Evolutionary conservation across 768 basidiomycete species (phyloP).

Genomic region (Suillus subaureus): DNA sequence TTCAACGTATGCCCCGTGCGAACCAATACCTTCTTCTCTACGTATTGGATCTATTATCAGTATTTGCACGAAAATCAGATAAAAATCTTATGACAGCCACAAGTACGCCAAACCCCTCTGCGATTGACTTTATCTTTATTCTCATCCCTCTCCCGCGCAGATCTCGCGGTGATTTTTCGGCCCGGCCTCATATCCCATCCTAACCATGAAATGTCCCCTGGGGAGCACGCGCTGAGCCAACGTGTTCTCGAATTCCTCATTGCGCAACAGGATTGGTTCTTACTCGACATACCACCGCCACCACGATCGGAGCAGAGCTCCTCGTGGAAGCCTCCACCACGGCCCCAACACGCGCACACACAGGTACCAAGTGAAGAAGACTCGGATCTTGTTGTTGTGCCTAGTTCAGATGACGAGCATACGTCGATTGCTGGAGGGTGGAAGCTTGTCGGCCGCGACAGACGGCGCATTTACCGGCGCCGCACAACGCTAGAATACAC

Average conservation of each 20-base stretch:
- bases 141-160: conserved; percentile 38
- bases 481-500: conserved; percentile 56
- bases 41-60: conserved; percentile 92
- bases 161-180: conserved; percentile 96
- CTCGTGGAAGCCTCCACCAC: conserved; percentile 29
- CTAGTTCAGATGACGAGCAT: conserved; percentile 52
- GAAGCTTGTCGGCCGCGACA: conserved; percentile 49
- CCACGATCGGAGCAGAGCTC: conserved; percentile 38
- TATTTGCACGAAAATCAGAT: conserved; percentile 89
- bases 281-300: conserved; percentile 83
- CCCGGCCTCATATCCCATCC: conserved; percentile 93
- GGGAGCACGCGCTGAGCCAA: conserved; percentile 87
- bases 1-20: conserved; percentile 79
- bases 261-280: conserved; percentile 94
- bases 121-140: conserved; percentile 6
- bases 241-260: conserved; percentile 94
- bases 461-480: conserved; percentile 50
- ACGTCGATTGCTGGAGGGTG: conserved; percentile 50
- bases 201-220: conserved; percentile 80
- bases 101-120: conserved; percentile 55
- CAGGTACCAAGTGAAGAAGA: conserved; percentile 37
- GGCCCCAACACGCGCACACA: conserved; percentile 12
- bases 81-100: conserved; percentile 95
- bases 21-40: conserved; percentile 98
- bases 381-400: conserved; percentile 46